Base-by-base conservation (phyloP, 2,329 filamentous ascomycete species). In the Apiospora kogelbergensis region DNA sequence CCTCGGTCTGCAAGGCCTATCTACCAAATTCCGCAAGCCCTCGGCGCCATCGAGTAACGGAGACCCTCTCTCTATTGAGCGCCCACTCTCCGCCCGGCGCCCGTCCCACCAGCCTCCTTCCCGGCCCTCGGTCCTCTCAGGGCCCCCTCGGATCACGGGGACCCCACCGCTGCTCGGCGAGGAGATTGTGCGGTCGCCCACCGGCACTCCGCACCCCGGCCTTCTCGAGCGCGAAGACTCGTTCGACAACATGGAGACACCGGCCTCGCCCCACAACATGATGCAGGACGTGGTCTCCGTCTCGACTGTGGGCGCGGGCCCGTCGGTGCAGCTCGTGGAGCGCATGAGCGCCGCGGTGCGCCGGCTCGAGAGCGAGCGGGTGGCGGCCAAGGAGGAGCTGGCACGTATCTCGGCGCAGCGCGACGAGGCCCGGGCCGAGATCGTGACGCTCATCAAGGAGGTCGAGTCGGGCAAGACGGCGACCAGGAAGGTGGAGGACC, bases 301-400 rank as follows among this genome's bases (percentile, higher is more conserved):
- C 7, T 97, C 94, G 0, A 98, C 95, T 0, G 92, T 94, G 10
- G 95, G 91, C 0, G 95, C 95, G 0, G 96, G 96, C 0, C 96
- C 96, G 0, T 95, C 92, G 0, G 95, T 99, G 1, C 95, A 98
- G 80, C 88, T 99, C 0, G 95, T 99, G 20, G 96, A 98, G 81
- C 89, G 95, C 67, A 97, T 99, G 93, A 97, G 93, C 76, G 93
- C 95, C 2, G 93, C 94, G 0, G 95, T 99, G 60, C 92, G 96
- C 11, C 89, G 95, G 6, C 85, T 99, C 0, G 96, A 99, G 78
- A 93, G 90, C 65, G 96, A 99, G 78, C 97, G 97, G 77, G 93
- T 96, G 1, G 92, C 91, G 1, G 90, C 91, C 17, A 94, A 92
- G 76, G 96, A 99, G 77, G 96, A 99, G 79, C 85, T 98, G 72